These are phyloP conservation scores for Cicer judaicum DNA, from an alignment of 306 rosid genomes.

Conservation along the genomic window DNA sequence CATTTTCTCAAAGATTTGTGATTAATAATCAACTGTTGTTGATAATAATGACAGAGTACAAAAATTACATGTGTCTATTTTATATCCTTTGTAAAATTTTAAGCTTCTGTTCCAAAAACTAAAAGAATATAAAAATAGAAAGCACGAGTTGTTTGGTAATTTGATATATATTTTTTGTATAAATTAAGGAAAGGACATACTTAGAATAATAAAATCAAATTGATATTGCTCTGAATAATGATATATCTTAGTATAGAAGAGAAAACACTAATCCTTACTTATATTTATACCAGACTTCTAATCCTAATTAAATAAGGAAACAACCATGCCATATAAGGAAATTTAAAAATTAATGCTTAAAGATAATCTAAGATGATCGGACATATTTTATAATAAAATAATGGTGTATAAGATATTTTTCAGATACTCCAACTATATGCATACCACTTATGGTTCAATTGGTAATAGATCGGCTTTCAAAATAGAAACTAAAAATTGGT, in stretches of 20 bases:
- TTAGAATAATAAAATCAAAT: neutral
- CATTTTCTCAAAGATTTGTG: too few relatives aligned
- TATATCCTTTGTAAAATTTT: too few relatives aligned
- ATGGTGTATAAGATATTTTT: neutral
- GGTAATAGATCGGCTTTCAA: neutral
- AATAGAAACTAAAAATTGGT: neutral
- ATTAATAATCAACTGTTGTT: too few relatives aligned
- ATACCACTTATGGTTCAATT: neutral
- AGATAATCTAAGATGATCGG: neutral
- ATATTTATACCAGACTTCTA: neutral
- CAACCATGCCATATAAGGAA: neutral
- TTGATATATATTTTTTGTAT: neutral
- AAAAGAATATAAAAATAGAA: too few relatives aligned
- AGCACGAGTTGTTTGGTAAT: too few relatives aligned
- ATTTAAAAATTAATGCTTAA: neutral
- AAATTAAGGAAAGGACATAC: neutral
- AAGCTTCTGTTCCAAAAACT: too few relatives aligned
- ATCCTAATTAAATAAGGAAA: neutral
- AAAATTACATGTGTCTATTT: too few relatives aligned
- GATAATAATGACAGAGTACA: too few relatives aligned
- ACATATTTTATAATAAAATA: neutral
- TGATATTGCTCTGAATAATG: neutral
- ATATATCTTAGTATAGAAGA: neutral
- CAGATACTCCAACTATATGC: neutral
- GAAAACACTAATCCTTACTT: neutral